Evolutionary conservation across 2,329 filamentous ascomycete species (phyloP), one percentile per base, ranked within the genome.

Genomic region (Fusarium tupiense): DNA sequence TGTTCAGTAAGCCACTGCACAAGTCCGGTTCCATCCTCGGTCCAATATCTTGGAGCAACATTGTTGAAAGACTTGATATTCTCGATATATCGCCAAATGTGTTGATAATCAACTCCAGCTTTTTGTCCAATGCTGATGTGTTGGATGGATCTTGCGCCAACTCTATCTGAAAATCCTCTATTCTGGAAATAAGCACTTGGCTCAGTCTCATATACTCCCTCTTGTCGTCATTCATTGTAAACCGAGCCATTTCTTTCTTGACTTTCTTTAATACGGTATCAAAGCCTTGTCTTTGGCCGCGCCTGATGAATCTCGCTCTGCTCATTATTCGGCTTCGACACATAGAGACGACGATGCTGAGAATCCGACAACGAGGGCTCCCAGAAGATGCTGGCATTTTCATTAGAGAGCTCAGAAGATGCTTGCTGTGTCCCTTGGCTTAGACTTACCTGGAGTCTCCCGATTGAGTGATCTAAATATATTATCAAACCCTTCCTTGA

Each of bases 401-500:
- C 13, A 22, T 65, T 35, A 63, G 58, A 26, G 14, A 24, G 20
- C 31, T 35, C 22, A 26, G 31, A 44, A 19, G 31, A 22, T 9
- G n/a, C 6, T 8, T 43, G 6, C 13, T 19, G 13, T 14, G 19
- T n/a, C 16, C n/a, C 11, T 29, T 26, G 20, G 24, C 70, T 73
- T 29, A 56, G 20, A 26, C 70, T 71, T 29, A 61, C 72, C 24
- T 2, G 4, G 24, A 24, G 57, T 49, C 4, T 43, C 60, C 5
- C 49, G 19, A 14, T 40, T 56, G 12, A 77, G 52, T n/a, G 63
- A 47, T 12, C 20, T 31, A 47, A 74, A 76, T 62, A 77, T 46
- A 1, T 24, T n/a, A 38, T 74, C 71, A 19, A 77, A 71, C 7
- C 73, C 74, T 41, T 22, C 31, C 49, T 69, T 74, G 11, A 75